Conservation (phyloP, 2,329 filamentous ascomycete genomes). For the Penicillium sclerotigenum region DNA sequence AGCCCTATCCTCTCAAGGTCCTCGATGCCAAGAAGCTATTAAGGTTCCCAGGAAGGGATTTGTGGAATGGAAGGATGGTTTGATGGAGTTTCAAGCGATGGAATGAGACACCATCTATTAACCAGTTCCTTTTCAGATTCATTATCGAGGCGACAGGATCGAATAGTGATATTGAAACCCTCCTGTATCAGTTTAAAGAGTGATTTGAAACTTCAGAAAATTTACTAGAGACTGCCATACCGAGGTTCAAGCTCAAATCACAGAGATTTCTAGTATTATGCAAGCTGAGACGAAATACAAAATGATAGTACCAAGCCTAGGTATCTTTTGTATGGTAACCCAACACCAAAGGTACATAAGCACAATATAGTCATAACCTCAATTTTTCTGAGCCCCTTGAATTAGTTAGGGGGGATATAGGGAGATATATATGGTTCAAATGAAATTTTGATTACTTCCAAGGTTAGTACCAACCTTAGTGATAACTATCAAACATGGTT, state of each 20-base stretch:
- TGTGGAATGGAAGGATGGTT: not conserved
- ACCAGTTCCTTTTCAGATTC: not conserved
- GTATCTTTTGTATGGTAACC: not conserved
- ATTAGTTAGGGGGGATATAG: not conserved
- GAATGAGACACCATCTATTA: no score
- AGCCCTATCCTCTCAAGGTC: conserved; percentile 2
- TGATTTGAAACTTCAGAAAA: not conserved
- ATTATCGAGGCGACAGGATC: not conserved
- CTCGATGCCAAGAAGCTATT: conserved; percentile 2
- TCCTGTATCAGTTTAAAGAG: not conserved
- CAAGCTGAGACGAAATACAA: not conserved
- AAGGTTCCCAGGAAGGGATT: not conserved
- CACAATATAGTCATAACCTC: not conserved
- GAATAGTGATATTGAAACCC: not conserved
- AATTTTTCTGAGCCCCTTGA: not conserved
- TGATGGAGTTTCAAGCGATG: not conserved
- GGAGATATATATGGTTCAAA: not conserved
- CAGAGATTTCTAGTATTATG: not conserved
- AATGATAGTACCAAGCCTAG: not conserved
- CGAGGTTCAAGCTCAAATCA: not conserved
- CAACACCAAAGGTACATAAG: not conserved
- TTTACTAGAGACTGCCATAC: not conserved
- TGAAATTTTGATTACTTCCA: not conserved
- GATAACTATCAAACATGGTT: not conserved
- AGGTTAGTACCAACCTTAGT: no score